Evolutionary conservation across 179 eudicot species (phyloP), one percentile per base, ranked within the genome.

Genomic region (Amaranthus tricolor): DNA sequence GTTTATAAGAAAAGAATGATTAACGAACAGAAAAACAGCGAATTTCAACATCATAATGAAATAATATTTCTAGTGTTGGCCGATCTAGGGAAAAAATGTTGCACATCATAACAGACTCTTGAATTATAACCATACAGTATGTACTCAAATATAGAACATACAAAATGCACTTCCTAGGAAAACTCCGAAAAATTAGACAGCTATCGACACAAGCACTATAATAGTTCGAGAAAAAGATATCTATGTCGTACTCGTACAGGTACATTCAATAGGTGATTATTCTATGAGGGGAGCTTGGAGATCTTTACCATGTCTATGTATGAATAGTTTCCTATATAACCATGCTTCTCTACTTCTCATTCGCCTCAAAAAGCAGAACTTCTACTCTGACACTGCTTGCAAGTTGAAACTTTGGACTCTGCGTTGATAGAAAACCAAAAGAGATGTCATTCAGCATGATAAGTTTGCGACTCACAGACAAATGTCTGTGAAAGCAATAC

Each of bases 231-330:
- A 80, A 15, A 52, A 31, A 31, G 40, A 31, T 31, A 31, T 31
- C 40, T 31, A 31, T 31, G 40, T 31, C 40, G 40, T 31, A 31
- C 48, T 15, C 47, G 3, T 68, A 50, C 59, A 21, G 66, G 74
- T 65, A 66, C 40, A 65, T 75, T 71, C 65, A 78, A 67, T 72
- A 53, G 77, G 76, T 21, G 47, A 58, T 74, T 74, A 78, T 78
- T 82, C 77, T 69, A 59, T 62, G 45, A n/a, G 60, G 40, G 74
- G 58, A 70, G 57, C 51, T 50, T 13, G 57, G 67, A 15, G 55
- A 62, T 75, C 79, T 71, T 59, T 52, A 72, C 55, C 21, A 71
- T 69, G 68, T 65, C 74, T 71, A 65, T 78, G 68, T 51, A 59
- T 77, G 31, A 73, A 62, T 67, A 50, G 62, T 62, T 52, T 67